Evolutionary conservation across 352 stramenopile genomes (phyloP), one percentile per base, ranked within the genome.

Genomic region (Globisporangium spiculum): DNA sequence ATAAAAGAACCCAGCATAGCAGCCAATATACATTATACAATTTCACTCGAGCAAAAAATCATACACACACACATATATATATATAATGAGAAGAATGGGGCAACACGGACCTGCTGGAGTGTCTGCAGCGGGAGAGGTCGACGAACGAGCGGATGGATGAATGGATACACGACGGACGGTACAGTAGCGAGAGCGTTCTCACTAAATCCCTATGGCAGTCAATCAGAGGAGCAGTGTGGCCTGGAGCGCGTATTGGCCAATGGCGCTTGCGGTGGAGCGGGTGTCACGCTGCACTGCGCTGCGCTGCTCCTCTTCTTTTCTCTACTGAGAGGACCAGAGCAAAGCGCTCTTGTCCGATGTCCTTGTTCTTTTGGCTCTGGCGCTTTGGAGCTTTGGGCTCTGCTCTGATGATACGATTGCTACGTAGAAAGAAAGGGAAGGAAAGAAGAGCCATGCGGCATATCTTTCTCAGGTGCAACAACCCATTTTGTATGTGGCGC

Each of bases 391-490:
- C 34, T 41, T 41, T 41, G 34, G 34, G 34, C 34, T 41, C 9
- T 41, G 36, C 41, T 48, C 16, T 48, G 41, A 20, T 48, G 41
- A 44, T 44, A 44, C 12, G 38, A 46, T 50, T 22, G 41, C 7
- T 50, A 50, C 41, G 41, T 50, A 50, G 41, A 50, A 50, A 50
- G 41, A 50, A 48, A 50, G n/a, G 41, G 41, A 50, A 50, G 16
- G 41, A 50, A 50, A 50, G 41, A 50, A 50, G 41, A 50, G 41
- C 41, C 41, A 22, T n/a, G 41, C 20, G 41, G 41, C 16, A 50
- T 50, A 22, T 50, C 41, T n/a, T 50, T 50, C 41, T 50, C 41
- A 50, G 41, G 5, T 50, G 41, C 41, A 50, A 4, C 41, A 8
- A 8, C 16, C 4, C 4, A 4, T 50, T 10, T 50, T 50, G 18